Evolutionary conservation across 176 grass and related monocot species (phyloP).

Genomic region (Rhipidocladum racemiflorum): DNA sequence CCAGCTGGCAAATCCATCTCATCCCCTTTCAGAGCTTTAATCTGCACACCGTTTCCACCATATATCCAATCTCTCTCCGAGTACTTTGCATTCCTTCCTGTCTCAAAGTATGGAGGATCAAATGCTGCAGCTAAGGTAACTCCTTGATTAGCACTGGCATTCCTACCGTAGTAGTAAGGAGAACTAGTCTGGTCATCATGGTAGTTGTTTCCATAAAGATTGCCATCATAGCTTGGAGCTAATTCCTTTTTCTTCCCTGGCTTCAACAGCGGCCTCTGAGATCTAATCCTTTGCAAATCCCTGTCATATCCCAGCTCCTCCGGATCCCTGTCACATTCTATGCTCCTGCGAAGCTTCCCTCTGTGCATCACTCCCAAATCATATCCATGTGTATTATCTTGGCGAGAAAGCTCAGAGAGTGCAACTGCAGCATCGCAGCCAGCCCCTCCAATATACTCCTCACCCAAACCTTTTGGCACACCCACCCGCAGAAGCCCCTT

Average conservation of each 20-base stretch:
- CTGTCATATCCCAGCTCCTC: slow-evolving; percentile 40
- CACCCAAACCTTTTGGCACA: slow-evolving; percentile 17
- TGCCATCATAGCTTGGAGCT: slow-evolving; percentile 38
- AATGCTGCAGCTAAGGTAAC: slow-evolving; percentile 72
- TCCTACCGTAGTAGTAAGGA: slow-evolving; percentile 50
- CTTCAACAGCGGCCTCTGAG: slow-evolving; percentile 40
- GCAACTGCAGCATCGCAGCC: background rate
- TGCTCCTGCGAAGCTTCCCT: slow-evolving; percentile 33
- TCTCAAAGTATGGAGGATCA: slow-evolving; percentile 46
- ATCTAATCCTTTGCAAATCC: slow-evolving; percentile 26
- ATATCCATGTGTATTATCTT: slow-evolving; percentile 28
- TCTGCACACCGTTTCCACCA: slow-evolving; percentile 32
- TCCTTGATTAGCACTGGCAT: slow-evolving; percentile 36
- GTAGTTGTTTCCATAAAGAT: slow-evolving; percentile 39
- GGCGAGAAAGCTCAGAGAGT: slow-evolving; percentile 22
- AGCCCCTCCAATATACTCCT: slow-evolving; percentile 27
- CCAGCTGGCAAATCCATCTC: slow-evolving; percentile 37
- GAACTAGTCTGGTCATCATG: slow-evolving; percentile 31
- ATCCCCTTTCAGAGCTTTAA: slow-evolving; percentile 41
- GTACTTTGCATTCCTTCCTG: slow-evolving; percentile 49
- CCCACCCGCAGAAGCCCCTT: slow-evolving; percentile 52
- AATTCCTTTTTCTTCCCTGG: slow-evolving; percentile 64
- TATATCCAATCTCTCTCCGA: slow-evolving; percentile 47
- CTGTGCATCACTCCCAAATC: slow-evolving; percentile 30
- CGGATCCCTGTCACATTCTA: background rate